These are phyloP conservation scores for Gossypium schwendimanii DNA, from an alignment of 441 rosid species.

Conservation along the genomic window DNA sequence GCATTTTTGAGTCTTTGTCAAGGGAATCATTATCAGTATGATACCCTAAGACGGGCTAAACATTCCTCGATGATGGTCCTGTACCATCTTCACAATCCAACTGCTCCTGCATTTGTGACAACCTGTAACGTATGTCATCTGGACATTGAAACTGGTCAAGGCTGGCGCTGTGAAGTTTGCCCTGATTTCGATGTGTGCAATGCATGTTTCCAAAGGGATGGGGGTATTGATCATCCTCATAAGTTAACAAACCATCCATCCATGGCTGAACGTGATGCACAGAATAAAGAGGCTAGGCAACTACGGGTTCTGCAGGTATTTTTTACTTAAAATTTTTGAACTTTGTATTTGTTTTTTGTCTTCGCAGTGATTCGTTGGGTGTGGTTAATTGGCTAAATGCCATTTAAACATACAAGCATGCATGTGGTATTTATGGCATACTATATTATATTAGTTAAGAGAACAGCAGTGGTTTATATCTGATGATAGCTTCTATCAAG, in stretches of 20 bases:
- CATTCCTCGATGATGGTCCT: conserved; percentile 99
- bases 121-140: conserved; percentile 83
- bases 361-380: not conserved
- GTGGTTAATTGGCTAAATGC: not conserved
- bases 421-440: not conserved
- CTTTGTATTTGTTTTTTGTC: not conserved
- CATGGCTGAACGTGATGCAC: conserved; percentile 86
- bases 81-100: conserved; percentile 98
- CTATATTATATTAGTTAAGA: too few relatives aligned
- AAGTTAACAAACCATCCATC: conserved; percentile 94
- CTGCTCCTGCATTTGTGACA: conserved; percentile 95
- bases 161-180: conserved; percentile 99
- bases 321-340: not conserved
- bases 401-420: not conserved
- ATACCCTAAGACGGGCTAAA: conserved; percentile 91
- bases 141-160: conserved; percentile 98
- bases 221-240: conserved; percentile 95
- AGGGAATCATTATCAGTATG: conserved; percentile 98
- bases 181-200: conserved; percentile 97
- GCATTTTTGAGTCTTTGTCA: conserved; percentile 99
- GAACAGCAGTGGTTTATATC: not conserved
- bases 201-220: conserved; percentile 76
- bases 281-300: conserved; percentile 94
- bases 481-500: not conserved
- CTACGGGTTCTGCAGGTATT: conserved; percentile 79